Base-by-base conservation (phyloP, 2,329 filamentous ascomycete genomes). In the Thyridium curvatum region DNA sequence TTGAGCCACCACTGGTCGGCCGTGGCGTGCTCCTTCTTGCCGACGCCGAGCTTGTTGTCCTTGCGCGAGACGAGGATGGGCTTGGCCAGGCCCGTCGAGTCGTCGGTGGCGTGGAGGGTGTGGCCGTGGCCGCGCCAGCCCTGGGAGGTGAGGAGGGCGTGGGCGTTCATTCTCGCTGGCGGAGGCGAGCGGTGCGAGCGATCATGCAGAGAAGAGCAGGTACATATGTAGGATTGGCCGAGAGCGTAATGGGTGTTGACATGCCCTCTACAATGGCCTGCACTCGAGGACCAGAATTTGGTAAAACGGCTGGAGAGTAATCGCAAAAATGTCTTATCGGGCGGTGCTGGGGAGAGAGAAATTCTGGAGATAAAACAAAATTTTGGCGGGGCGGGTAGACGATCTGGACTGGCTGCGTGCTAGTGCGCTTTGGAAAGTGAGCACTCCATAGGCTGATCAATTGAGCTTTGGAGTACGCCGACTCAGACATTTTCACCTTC, bases 1-100 rank as follows among this genome's bases (percentile, higher is more conserved):
- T 87, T 84, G 62, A 95, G 73, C 93, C 93, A 98, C 93, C 93
- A 98, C 59, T 95, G 89, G 56, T 96, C 91, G 50, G 72, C 77
- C 16, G 74, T 77, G 45, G 72, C 72, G 46, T 79, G 74, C 41
- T 72, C 69, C 59, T 86, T 88, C 56, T 86, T 81, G 39, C 91
- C 91, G 5, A 97, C 69, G 17, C 91, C 91, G 38, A 86, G 72
- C 18, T 76, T 84, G 60, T 94, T 85, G 51, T 82, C 74, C 62
- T 94, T 94, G 52, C 86, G 83, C 42, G 84, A 81, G 41, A 95
- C 75, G 30, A 94, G 79, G 18, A 97, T 74, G 5, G 91, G 91
- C 51, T 85, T 86, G 18, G 82, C 79, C 39, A 97, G 81, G 32
- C 91, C 91, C 45, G 82, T 82, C 37, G 73, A 71, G 58, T 84